These are phyloP conservation scores for Starmera quercuum DNA, from an alignment of 805 yeast species.

Conservation along the genomic window DNA sequence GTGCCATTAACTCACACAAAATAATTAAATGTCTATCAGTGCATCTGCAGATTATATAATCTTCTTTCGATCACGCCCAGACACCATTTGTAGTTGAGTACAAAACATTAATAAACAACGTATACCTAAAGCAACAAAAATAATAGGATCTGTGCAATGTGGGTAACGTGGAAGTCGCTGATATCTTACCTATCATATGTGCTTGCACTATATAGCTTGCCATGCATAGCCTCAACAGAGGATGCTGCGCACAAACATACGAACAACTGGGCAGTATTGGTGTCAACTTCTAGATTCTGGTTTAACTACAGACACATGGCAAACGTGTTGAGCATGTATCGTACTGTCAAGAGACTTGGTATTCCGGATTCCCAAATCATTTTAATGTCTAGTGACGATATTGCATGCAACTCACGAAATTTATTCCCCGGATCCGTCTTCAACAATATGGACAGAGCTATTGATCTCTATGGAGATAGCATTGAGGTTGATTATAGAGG, in stretches of 20 bases:
- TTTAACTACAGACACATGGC: conserved; percentile 98
- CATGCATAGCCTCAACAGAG: no score
- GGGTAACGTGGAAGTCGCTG: no score
- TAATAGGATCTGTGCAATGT: no score
- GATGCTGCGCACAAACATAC: conserved; percentile 47
- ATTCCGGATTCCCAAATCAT: conserved; percentile 98
- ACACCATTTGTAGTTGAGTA: no score
- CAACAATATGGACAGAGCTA: conserved; percentile 85
- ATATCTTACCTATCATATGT: no score
- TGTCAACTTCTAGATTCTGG: conserved; percentile 96
- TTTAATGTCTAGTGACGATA: conserved; percentile 92
- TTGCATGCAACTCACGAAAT: conserved; percentile 94
- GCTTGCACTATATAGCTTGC: no score
- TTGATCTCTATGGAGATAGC: conserved; percentile 89
- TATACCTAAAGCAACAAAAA: no score
- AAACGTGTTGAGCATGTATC: conserved; percentile 84
- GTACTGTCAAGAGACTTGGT: conserved; percentile 93
- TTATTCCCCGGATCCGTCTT: conserved; percentile 94
- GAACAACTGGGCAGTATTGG: conserved; percentile 77
- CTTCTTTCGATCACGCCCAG: no score
- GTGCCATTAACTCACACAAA: no score
- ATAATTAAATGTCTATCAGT: no score
- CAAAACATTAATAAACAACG: no score
- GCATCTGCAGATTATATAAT: no score
- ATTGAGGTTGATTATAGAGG: conserved; percentile 97